A percentile compares a stretch with the other conserved stretches of the same genome.
Conservation (phyloP, 768 basidiomycete genomes). For the Suillus variegatus region DNA sequence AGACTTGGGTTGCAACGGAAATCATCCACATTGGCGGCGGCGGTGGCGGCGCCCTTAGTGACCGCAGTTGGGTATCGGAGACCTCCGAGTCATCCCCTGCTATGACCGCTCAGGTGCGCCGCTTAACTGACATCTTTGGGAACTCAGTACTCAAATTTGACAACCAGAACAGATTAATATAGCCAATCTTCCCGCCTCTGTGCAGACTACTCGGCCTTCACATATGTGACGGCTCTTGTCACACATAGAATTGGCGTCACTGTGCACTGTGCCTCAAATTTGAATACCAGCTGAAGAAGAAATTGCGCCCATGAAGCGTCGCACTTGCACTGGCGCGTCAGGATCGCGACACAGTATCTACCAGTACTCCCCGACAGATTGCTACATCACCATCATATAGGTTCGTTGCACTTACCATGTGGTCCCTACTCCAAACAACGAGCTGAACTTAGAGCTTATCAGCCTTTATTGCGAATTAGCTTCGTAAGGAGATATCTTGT, state of each 20-base stretch:
- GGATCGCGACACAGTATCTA: background rate
- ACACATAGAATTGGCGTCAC: background rate
- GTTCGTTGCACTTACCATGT: no score
- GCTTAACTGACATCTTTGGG: background rate
- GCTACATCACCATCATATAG: no score
- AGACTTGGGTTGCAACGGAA: background rate
- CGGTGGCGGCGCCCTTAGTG: no score
- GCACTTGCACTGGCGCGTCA: background rate
- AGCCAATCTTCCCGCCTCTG: background rate
- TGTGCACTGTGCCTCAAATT: background rate
- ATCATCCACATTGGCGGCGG: background rate
- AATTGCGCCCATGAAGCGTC: background rate
- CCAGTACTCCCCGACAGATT: background rate
- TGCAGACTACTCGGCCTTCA: background rate
- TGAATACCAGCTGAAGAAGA: background rate
- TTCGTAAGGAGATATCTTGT: background rate
- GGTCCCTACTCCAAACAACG: no score
- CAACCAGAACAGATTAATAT: background rate
- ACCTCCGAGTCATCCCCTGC: background rate
- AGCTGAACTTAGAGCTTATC: background rate
- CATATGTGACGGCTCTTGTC: background rate
- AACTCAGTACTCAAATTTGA: background rate
- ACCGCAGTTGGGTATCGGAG: background rate
- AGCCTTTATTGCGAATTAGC: background rate
- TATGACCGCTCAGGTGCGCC: background rate